A percentile compares a stretch with the other conserved stretches of the same genome.
Conservation (phyloP, 305 asterid genomes). For the Solanum hybrid region DNA sequence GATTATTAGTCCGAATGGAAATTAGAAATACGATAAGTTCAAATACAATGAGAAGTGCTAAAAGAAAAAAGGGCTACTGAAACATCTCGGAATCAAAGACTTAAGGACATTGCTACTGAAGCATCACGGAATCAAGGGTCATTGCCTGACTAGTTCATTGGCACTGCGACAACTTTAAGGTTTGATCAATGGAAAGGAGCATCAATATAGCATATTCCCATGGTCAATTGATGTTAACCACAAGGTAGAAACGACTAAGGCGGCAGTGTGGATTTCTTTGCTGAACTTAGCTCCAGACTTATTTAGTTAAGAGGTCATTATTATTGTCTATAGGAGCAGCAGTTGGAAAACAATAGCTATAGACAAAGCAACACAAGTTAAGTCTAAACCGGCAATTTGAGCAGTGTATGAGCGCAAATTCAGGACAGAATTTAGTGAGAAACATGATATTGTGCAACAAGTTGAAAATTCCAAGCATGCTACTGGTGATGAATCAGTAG, state of each 20-base stretch:
- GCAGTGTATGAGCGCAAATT: background rate
- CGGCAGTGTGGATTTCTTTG: background rate
- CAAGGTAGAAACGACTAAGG: background rate
- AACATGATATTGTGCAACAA: background rate
- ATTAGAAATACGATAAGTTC: background rate
- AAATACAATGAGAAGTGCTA: background rate
- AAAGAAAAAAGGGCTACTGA: background rate
- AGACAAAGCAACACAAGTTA: background rate
- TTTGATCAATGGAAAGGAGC: background rate
- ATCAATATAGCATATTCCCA: background rate
- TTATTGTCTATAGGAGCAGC: background rate
- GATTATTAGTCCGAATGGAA: background rate
- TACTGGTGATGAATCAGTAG: background rate
- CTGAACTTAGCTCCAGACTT: background rate
- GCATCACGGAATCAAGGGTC: background rate
- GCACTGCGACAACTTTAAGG: background rate
- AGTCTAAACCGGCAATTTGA: background rate
- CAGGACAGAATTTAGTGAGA: background rate
- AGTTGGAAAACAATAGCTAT: background rate
- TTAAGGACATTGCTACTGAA: background rate
- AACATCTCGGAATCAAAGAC: background rate
- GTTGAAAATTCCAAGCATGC: background rate
- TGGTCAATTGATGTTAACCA: background rate
- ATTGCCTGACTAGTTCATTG: background rate
- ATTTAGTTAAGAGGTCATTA: background rate